These are phyloP conservation scores for Tricholoma terreum DNA, from an alignment of 768 basidiomycete species.

Conservation along the genomic window DNA sequence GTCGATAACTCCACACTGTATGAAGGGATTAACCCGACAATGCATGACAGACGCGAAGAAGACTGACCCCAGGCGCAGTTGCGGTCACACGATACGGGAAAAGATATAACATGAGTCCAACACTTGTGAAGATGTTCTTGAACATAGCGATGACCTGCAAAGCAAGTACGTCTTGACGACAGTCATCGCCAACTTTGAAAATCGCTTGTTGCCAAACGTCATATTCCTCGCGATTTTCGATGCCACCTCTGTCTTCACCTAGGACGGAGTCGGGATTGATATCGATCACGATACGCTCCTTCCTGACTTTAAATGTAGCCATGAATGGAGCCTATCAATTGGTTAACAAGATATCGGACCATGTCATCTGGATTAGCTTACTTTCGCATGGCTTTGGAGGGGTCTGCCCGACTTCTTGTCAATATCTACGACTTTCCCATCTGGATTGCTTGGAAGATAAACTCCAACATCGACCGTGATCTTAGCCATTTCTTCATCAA, in stretches of 20 bases:
- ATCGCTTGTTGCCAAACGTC: conserved; percentile 98
- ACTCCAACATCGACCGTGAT: conserved; percentile 92
- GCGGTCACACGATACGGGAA: conserved; percentile 97
- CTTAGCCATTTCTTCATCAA: conserved; percentile 99
- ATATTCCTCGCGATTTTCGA: conserved; percentile 60
- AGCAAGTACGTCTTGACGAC: conserved; percentile 96
- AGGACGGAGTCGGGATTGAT: conserved; percentile 74
- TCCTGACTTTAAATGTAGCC: conserved; percentile 98
- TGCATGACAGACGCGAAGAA: background rate
- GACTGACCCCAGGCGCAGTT: conserved; percentile 87
- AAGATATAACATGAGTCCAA: conserved; percentile 88
- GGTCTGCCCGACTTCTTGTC: conserved; percentile 96
- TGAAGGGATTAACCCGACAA: background rate
- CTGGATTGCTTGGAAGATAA: conserved; percentile 96
- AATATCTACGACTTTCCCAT: conserved; percentile 94
- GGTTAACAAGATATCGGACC: background rate
- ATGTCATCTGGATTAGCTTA: conserved; percentile 20
- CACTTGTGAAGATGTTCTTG: conserved; percentile 91
- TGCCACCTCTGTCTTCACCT: conserved; percentile 54
- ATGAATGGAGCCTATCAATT: conserved; percentile 90
- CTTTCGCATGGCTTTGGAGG: conserved; percentile 97
- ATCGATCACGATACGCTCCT: conserved; percentile 67
- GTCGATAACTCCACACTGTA: conserved; percentile 94
- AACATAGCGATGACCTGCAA: conserved; percentile 99
- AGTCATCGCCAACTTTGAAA: conserved; percentile 99